These are phyloP conservation scores for Balakata baccata DNA, from an alignment of 345 rosid genomes.

Conservation along the genomic window DNA sequence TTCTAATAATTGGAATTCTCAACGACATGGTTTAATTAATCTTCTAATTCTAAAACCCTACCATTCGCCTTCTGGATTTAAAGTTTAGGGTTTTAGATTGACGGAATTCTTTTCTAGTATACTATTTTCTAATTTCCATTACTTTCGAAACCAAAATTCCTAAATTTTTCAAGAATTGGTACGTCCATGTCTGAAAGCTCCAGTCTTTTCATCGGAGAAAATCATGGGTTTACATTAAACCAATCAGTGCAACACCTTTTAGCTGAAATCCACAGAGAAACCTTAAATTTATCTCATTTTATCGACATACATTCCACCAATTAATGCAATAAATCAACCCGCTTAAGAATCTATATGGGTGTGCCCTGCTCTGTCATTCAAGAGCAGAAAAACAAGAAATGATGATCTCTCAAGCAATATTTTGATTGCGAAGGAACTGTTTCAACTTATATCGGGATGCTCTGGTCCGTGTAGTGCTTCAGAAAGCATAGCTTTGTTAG, in stretches of 20 bases:
- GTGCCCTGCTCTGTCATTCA: constrained; percentile 39
- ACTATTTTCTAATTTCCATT: not conserved
- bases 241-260: constrained; percentile 33
- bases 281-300: constrained; percentile 32
- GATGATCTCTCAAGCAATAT: constrained; percentile 32
- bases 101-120: not conserved
- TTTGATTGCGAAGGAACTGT: constrained; percentile 31
- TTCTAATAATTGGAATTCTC: no score
- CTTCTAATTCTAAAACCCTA: constrained; percentile 12
- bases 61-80: not conserved
- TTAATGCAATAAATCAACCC: constrained; percentile 52
- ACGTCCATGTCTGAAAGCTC: constrained; percentile 7
- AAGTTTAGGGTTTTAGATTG: constrained; percentile 5
- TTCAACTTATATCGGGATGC: constrained; percentile 45
- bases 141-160: not conserved
- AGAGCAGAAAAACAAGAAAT: constrained; percentile 16
- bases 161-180: not conserved
- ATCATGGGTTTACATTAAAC: constrained; percentile 26
- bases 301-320: constrained; percentile 30
- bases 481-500: constrained; percentile 48
- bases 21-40: constrained; percentile 2
- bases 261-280: constrained; percentile 31
- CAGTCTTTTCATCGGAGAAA: constrained; percentile 25
- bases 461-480: constrained; percentile 31
- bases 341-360: constrained; percentile 54